phyloP scores from a whole-genome alignment of 306 rosid genomes.

The Cucurbita ficifolia region DNA sequence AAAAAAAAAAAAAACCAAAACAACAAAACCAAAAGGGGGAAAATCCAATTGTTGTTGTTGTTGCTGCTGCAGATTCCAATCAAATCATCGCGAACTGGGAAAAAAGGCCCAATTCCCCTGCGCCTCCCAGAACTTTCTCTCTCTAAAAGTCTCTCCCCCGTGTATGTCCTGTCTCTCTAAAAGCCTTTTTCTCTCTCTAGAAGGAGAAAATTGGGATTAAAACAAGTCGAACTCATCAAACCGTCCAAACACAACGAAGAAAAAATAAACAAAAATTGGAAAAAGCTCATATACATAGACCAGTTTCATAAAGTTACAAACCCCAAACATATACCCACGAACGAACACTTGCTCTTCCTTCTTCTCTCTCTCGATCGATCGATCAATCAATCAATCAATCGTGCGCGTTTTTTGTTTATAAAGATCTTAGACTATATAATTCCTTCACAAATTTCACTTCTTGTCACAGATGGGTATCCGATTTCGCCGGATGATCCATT shows the following conservation, averaged over 20 bases:
- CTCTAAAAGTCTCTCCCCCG: constrained; percentile 17
- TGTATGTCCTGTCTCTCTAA: constrained; percentile 6
- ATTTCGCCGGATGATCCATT: neutral
- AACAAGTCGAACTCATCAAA: neutral
- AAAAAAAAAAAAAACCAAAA: neutral
- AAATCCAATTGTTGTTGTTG: constrained; percentile 12
- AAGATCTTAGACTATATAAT: neutral
- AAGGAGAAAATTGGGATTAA: constrained; percentile 38
- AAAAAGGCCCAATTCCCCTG: constrained; percentile 15
- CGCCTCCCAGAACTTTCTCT: constrained; percentile 6
- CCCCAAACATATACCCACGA: neutral
- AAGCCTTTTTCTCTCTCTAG: constrained; percentile 33
- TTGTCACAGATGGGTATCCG: neutral
- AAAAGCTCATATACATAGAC: neutral
- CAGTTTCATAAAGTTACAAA: neutral
- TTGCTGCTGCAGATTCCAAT: constrained; percentile 29
- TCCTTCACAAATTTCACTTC: neutral
- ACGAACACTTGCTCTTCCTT: neutral
- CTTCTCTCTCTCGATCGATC: neutral
- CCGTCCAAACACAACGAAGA: neutral
- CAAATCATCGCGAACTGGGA: constrained; percentile 49
- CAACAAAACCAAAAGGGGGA: neutral
- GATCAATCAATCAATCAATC: neutral
- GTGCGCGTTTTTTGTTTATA: neutral
- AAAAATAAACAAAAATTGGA: neutral